Evolutionary conservation across 202 grass and related monocot genomes (phyloP), one percentile per base, ranked within the genome.

Genomic region (Panicum virgatum): DNA sequence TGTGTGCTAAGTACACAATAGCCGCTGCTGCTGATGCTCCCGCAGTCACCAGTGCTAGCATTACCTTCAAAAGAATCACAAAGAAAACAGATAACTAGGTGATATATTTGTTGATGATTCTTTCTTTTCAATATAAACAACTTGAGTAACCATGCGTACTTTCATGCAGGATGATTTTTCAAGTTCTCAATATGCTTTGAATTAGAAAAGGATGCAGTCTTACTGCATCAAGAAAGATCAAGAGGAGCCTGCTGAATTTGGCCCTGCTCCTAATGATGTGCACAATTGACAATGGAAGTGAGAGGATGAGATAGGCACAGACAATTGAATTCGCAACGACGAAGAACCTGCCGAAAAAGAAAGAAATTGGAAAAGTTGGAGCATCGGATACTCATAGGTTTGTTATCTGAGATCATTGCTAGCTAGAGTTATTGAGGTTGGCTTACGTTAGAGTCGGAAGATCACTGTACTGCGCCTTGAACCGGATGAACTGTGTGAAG

Each of bases 401-500:
- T 13, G 2, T 23, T 70, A 32, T 64, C n/a, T 34, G 27, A 64
- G 72, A 63, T 5, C 37, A 76, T 69, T 57, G 73, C 5, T 25
- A 40, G 12, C 7, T 83, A 22, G 50, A 59, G 26, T 71, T 19
- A 23, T 22, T 46, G 53, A 69, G 22, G 46, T 66, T 26, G 37
- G 12, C 47, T 83, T 90, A 95, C 92, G 76, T 92, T 75, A 95
- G 88, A 44, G 87, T 88, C 3, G 90, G 92, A 56, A 95, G 83
- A 71, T 95, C 92, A 18, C 81, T 91, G 75, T 92, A 92, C 34
- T 86, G 58, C 1, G 85, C 90, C 71, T 92, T 95, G 92, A 95
- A 95, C 54, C 46, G 90, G 78, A 95, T 84, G 87, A 95, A 92
- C 59, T 86, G 92, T 0, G 87, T 90, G 70, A 95, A 92, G 85